Conservation (phyloP, 352 stramenopile genomes). For the Phytophthora sojae region DNA sequence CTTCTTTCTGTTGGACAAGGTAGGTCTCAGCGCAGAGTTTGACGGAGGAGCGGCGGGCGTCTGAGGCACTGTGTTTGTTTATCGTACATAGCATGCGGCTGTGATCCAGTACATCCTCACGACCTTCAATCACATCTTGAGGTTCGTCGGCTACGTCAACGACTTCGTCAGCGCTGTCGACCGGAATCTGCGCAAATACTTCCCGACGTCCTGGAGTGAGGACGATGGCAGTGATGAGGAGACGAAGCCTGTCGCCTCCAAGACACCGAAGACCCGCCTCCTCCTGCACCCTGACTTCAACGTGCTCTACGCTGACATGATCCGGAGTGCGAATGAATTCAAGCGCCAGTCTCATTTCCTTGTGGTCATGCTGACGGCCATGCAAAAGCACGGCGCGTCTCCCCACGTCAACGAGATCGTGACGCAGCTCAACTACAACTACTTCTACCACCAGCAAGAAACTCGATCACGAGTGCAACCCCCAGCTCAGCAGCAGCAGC, state of each 20-base stretch:
- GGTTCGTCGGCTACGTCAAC: conserved; percentile 62
- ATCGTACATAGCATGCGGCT: conserved; percentile 48
- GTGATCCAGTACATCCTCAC: conserved; percentile 78
- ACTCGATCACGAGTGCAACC: conserved; percentile 10
- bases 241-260: not conserved
- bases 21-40: conserved; percentile 16
- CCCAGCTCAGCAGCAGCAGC: not conserved
- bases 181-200: conserved; percentile 50
- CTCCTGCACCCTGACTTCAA: conserved; percentile 34
- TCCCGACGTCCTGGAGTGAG: conserved; percentile 24
- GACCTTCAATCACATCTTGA: conserved; percentile 79
- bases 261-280: conserved; percentile 10
- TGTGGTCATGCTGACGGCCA: conserved; percentile 75
- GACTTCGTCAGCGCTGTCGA: conserved; percentile 60
- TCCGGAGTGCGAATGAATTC: conserved; percentile 58
- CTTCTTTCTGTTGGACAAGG: conserved; percentile 82
- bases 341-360: conserved; percentile 73
- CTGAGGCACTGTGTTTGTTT: conserved; percentile 2
- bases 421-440: conserved; percentile 83
- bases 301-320: conserved; percentile 45
- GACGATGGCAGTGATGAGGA: not conserved
- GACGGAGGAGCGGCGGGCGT: not conserved
- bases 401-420: conserved; percentile 74
- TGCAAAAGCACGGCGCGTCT: conserved; percentile 76
- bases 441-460: conserved; percentile 63